phyloP scores from a whole-genome alignment of 116 monocot genomes.

The Phalaenopsis hybrid region DNA sequence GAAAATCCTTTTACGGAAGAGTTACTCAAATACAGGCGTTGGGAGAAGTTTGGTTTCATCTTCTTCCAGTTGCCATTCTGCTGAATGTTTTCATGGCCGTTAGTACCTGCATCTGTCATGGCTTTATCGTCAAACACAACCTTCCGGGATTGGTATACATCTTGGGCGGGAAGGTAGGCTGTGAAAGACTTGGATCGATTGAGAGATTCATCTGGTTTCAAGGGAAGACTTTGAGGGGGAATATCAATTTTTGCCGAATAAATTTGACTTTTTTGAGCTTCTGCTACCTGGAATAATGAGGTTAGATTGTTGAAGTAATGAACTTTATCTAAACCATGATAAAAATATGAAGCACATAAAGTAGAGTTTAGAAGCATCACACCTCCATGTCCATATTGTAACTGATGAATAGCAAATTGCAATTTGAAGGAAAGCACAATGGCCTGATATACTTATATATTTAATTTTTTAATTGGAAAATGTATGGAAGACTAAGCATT shows the following conservation, averaged over 20 bases:
- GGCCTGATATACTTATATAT: background rate
- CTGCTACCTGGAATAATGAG: background rate
- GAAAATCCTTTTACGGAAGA: background rate
- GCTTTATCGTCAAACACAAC: background rate
- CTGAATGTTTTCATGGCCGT: background rate
- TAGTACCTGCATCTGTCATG: background rate
- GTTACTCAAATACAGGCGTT: background rate
- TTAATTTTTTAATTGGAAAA: background rate
- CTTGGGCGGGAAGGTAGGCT: background rate
- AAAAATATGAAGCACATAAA: background rate
- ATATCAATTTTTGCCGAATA: background rate
- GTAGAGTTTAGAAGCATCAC: background rate
- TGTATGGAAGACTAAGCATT: background rate
- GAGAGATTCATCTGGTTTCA: background rate
- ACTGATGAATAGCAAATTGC: background rate
- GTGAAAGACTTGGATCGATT: background rate
- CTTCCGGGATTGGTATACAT: background rate
- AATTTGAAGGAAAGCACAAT: background rate
- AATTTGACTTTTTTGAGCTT: too few relatives aligned
- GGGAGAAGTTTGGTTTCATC: background rate
- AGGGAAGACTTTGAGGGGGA: background rate
- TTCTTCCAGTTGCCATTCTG: background rate
- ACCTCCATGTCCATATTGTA: background rate
- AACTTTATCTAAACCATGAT: background rate
- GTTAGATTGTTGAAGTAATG: background rate